Conservation (phyloP, 2,329 filamentous ascomycete species). For the Cladosporium sp. region DNA sequence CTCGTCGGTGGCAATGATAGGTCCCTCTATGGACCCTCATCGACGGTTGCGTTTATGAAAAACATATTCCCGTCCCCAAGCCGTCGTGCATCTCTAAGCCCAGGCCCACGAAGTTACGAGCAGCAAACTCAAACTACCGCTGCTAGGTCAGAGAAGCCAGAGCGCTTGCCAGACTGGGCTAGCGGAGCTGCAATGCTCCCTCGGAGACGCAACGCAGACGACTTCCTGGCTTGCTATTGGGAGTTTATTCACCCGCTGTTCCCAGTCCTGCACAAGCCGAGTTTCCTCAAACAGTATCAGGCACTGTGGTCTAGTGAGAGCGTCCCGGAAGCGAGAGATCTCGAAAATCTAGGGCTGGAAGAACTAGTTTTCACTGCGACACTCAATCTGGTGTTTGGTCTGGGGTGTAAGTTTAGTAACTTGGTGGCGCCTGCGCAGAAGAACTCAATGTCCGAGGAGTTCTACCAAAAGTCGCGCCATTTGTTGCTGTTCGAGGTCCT, state of each 20-base stretch:
- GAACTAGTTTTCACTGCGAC: slow-evolving; percentile 24
- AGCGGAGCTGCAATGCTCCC: slow-evolving; percentile 17
- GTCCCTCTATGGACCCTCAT: slow-evolving; percentile 21
- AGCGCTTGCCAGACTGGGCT: neutral
- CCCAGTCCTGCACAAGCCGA: slow-evolving; percentile 24
- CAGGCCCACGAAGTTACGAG: slow-evolving; percentile 13
- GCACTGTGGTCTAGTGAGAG: slow-evolving; percentile 16
- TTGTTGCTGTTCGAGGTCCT: slow-evolving; percentile 24
- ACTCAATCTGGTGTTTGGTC: slow-evolving; percentile 24
- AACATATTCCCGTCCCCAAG: slow-evolving; percentile 13
- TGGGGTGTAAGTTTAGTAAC: slow-evolving; percentile 24
- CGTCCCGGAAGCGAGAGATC: slow-evolving; percentile 14
- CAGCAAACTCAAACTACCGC: neutral
- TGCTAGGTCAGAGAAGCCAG: slow-evolving; percentile 14
- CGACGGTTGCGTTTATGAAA: slow-evolving; percentile 24
- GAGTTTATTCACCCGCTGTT: slow-evolving; percentile 26
- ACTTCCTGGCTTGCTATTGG: slow-evolving; percentile 25
- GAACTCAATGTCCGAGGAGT: slow-evolving; percentile 22
- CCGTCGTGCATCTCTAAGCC: slow-evolving; percentile 13
- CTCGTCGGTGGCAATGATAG: slow-evolving; percentile 2
- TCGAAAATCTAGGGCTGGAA: slow-evolving; percentile 13
- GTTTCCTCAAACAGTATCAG: slow-evolving; percentile 24
- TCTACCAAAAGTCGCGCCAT: slow-evolving; percentile 24
- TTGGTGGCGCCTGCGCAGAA: slow-evolving; percentile 22
- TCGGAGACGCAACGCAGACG: slow-evolving; percentile 22